A percentile compares a stretch with the other conserved stretches of the same genome.
Evolutionary conservation across 2,329 filamentous ascomycete genomes (phyloP).

Genomic region (Graphilbum ipis-grandicollis): DNA sequence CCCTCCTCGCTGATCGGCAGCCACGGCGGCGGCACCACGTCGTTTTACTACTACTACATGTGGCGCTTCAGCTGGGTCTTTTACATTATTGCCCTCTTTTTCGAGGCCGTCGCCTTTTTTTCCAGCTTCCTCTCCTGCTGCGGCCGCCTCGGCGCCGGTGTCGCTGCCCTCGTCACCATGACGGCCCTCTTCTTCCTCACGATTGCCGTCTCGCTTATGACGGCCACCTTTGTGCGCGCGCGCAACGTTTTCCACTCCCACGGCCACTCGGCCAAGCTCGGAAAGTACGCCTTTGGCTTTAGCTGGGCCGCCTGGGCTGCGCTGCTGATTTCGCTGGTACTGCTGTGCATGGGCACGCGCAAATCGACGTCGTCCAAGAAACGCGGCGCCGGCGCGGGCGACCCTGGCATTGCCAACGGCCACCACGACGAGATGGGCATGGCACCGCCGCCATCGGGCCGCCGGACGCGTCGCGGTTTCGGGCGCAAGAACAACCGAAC

Average conservation of each 20-base stretch:
- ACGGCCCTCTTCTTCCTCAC: constrained; percentile 53
- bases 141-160: constrained; percentile 50
- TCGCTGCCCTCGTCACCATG: constrained; percentile 40
- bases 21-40: constrained; percentile 37
- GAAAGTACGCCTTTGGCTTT: constrained; percentile 56
- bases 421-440: no score
- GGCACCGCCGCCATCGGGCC: no score
- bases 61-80: constrained; percentile 91
- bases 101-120: constrained; percentile 51
- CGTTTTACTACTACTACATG: constrained; percentile 54
- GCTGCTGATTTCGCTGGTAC: constrained; percentile 45
- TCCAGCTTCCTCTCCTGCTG: constrained; percentile 51
- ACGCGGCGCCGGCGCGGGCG: neutral
- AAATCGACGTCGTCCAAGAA: no score
- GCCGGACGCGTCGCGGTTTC: neutral
- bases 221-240: constrained; percentile 52
- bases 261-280: constrained; percentile 41
- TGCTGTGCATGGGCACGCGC: constrained; percentile 49
- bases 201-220: constrained; percentile 55
- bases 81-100: constrained; percentile 70
- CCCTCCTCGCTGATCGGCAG: constrained; percentile 30
- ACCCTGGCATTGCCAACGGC: no score
- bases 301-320: constrained; percentile 55
- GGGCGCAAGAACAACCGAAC: constrained; percentile 1
- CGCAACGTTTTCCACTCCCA: constrained; percentile 45